These are phyloP conservation scores for Ustulina deusta DNA, from an alignment of 2,329 filamentous ascomycete species.

Conservation along the genomic window DNA sequence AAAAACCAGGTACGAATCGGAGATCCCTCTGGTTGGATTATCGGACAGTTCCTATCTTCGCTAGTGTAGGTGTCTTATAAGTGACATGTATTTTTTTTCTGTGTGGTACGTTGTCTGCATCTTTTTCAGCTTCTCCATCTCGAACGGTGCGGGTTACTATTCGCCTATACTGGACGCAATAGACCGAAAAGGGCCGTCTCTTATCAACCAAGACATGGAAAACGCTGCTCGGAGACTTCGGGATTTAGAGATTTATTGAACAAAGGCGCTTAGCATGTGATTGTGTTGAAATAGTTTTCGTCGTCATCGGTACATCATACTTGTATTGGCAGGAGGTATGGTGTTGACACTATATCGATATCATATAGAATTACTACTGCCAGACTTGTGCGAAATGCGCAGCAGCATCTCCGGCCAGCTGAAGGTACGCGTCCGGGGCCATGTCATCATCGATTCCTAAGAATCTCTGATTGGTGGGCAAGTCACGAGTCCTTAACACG, in stretches of 20 bases:
- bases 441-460: slow-evolving; percentile 45
- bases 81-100: slow-evolving; percentile 14
- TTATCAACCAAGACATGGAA: slow-evolving; percentile 63
- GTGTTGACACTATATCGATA: slow-evolving; percentile 5
- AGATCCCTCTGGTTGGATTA: slow-evolving; percentile 47
- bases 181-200: slow-evolving; percentile 43
- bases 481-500: slow-evolving; percentile 37
- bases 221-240: slow-evolving; percentile 18
- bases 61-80: slow-evolving; percentile 35
- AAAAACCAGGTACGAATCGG: slow-evolving; percentile 33
- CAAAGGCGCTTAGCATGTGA: slow-evolving; percentile 4
- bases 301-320: not conserved
- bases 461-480: slow-evolving; percentile 46
- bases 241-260: slow-evolving; percentile 16
- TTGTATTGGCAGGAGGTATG: not conserved
- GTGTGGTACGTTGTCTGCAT: slow-evolving; percentile 7
- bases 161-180: slow-evolving; percentile 23
- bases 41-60: slow-evolving; percentile 40
- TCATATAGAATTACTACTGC: slow-evolving; percentile 19
- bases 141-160: slow-evolving; percentile 23
- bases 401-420: slow-evolving; percentile 41
- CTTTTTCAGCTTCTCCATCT: slow-evolving; percentile 1
- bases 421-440: slow-evolving; percentile 42
- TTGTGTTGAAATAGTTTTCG: not conserved
- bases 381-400: slow-evolving; percentile 33